Conservation (phyloP, 768 basidiomycete species). For the Boletellus sp. region DNA sequence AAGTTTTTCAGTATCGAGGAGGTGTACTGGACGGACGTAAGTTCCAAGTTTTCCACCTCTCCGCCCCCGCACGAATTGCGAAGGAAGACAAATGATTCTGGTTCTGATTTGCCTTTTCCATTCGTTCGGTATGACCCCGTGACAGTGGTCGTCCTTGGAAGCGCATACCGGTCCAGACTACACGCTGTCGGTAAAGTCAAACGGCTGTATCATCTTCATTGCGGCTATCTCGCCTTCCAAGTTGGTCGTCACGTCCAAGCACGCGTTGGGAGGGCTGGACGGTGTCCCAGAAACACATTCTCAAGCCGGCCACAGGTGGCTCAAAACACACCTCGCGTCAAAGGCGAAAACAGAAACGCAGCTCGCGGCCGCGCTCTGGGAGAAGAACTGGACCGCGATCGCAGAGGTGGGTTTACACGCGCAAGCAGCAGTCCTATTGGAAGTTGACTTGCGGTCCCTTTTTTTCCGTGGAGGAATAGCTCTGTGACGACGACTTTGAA, state of each 20-base stretch:
- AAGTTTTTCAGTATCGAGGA: constrained; percentile 99
- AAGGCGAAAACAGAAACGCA: constrained; percentile 68
- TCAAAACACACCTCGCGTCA: constrained; percentile 52
- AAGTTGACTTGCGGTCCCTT: no score
- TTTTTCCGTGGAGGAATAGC: constrained; percentile 45
- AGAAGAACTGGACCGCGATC: constrained; percentile 82
- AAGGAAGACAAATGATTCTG: not conserved
- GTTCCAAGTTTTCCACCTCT: constrained; percentile 24
- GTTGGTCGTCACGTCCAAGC: constrained; percentile 88
- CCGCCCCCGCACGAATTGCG: no score
- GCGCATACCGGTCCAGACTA: constrained; percentile 73
- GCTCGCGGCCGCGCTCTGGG: constrained; percentile 72
- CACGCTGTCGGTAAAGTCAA: constrained; percentile 86
- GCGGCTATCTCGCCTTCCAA: constrained; percentile 73
- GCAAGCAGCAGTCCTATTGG: no score
- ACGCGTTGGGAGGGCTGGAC: constrained; percentile 66
- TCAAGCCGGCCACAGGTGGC: constrained; percentile 79
- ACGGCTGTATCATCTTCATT: constrained; percentile 96
- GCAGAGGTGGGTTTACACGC: constrained; percentile 65
- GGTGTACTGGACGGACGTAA: constrained; percentile 89
- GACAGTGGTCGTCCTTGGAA: constrained; percentile 73
- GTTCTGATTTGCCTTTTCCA: not conserved
- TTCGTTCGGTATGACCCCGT: not conserved
- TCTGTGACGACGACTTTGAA: constrained; percentile 96
- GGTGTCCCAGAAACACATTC: constrained; percentile 62